Percentiles rank a stretch among this genome's conserved stretches.
Conservation (phyloP, 1,139 yeast species). For the Tardiomyces blankii region DNA sequence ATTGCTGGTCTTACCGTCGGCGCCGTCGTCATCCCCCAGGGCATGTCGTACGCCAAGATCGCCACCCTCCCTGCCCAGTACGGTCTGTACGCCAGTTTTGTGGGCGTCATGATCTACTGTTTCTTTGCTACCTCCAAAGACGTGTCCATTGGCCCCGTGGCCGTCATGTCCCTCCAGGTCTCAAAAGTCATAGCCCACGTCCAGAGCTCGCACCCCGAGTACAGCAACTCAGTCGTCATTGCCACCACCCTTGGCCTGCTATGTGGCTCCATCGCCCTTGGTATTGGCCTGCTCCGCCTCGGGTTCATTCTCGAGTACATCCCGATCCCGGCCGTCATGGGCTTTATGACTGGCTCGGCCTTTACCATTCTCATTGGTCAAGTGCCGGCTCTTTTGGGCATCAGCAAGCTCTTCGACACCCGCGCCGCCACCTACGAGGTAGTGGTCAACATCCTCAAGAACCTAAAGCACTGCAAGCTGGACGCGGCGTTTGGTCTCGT, state of each 20-base stretch:
- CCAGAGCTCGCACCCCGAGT: constrained; percentile 36
- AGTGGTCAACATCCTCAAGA: constrained; percentile 59
- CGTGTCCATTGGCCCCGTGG: constrained; percentile 94
- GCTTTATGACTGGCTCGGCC: constrained; percentile 94
- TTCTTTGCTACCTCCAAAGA: constrained; percentile 93
- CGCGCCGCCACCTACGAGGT: constrained; percentile 61
- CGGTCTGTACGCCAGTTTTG: constrained; percentile 85
- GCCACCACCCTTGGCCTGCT: constrained; percentile 72
- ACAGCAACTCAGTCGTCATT: constrained; percentile 36
- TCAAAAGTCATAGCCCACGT: constrained; percentile 67
- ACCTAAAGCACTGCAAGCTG: constrained; percentile 51
- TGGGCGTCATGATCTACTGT: constrained; percentile 82
- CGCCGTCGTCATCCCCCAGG: constrained; percentile 85
- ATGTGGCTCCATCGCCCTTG: constrained; percentile 79
- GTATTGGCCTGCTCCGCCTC: constrained; percentile 68
- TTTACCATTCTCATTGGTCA: constrained; percentile 74
- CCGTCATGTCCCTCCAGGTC: constrained; percentile 87
- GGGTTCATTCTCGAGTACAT: constrained; percentile 86
- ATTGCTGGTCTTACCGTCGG: constrained; percentile 94
- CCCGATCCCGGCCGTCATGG: constrained; percentile 87
- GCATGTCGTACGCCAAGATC: constrained; percentile 87
- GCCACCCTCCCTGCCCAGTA: constrained; percentile 76
- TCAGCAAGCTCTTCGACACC: constrained; percentile 49
- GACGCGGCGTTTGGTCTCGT: constrained; percentile 90
- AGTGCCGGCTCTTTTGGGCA: constrained; percentile 82